Conservation (phyloP, 257 asterid genomes). For the Prunella vulgaris region DNA sequence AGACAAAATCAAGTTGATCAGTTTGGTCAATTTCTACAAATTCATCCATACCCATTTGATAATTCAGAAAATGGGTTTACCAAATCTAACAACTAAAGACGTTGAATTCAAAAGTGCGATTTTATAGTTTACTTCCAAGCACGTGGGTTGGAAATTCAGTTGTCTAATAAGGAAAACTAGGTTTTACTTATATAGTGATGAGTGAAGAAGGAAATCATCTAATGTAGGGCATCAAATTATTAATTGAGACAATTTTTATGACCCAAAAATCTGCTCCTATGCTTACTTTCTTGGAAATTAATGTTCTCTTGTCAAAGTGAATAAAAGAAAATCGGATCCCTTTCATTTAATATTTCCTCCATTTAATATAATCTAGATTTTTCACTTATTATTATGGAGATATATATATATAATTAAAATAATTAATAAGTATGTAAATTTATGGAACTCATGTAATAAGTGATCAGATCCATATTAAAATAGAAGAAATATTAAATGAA, state of each 20-base stretch:
- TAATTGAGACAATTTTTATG: background rate
- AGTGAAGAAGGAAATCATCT: background rate
- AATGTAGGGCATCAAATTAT: no score
- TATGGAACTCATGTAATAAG: no score
- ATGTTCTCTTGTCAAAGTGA: background rate
- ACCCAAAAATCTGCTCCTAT: background rate
- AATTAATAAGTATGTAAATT: no score
- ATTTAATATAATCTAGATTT: no score
- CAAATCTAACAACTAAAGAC: background rate
- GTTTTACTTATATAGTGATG: no score
- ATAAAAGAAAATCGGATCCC: background rate
- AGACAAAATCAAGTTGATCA: conserved; percentile 17
- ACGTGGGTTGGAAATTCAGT: conserved; percentile 19
- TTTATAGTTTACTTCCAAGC: conserved; percentile 2
- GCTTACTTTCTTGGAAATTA: background rate
- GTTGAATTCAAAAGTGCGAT: background rate
- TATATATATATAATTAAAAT: no score
- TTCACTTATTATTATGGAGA: no score
- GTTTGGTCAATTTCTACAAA: conserved; percentile 14
- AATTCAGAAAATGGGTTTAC: background rate
- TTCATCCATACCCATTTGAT: conserved; percentile 19
- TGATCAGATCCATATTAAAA: no score
- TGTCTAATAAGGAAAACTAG: background rate
- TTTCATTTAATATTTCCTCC: no score
- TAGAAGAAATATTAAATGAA: no score